Evolutionary conservation across 75 land plant genomes (phyloP).

Genomic region (Pinus albicaulis): DNA sequence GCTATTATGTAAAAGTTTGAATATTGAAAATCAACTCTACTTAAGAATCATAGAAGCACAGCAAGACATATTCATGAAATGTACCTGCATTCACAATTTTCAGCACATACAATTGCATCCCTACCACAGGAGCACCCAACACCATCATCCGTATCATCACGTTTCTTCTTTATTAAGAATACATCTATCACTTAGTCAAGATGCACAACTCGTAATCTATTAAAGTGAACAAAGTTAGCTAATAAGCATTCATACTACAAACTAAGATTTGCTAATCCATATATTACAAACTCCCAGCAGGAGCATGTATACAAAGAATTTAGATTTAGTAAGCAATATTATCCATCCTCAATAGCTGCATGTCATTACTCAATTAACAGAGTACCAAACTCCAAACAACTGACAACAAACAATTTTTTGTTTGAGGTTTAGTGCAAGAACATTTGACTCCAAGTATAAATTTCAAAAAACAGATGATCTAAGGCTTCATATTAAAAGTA

Average conservation of each 20-base stretch:
- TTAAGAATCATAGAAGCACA: no score
- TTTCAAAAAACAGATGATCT: neutral
- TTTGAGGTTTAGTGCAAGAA: no score
- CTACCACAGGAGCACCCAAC: constrained; percentile 70
- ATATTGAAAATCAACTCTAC: no score
- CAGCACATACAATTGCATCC: constrained; percentile 40
- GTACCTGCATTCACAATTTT: constrained; percentile 84
- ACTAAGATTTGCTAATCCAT: neutral
- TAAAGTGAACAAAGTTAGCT: neutral
- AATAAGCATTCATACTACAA: neutral
- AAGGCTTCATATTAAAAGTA: neutral
- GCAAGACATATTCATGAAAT: no score
- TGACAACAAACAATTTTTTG: no score
- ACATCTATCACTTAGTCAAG: constrained; percentile 53
- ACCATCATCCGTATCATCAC: constrained; percentile 62
- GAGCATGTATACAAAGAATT: neutral
- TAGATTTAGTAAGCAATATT: no score
- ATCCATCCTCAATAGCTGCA: no score
- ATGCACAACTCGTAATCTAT: neutral
- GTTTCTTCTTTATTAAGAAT: constrained; percentile 85
- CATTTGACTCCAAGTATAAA: neutral
- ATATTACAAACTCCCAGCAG: neutral
- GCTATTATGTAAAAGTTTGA: no score
- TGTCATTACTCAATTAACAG: no score
- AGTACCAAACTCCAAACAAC: no score